Base-by-base conservation (phyloP, 257 asterid species). In the Solanum sejunctum region DNA sequence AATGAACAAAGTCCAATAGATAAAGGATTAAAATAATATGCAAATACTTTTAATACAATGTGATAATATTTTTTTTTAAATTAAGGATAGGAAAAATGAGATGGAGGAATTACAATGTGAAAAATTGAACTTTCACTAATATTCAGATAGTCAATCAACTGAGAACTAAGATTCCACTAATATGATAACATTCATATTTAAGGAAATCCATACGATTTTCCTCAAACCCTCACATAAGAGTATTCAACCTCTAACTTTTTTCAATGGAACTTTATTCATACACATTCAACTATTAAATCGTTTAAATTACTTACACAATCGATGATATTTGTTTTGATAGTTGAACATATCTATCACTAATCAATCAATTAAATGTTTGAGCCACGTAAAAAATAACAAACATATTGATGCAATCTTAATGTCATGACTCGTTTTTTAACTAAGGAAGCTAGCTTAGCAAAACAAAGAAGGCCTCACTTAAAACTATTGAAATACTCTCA, bases 41-140 rank as follows among this genome's bases (percentile, higher is more conserved):
- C 18, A 55, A 8, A 56, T 7, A 56, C 1, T 7, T 5, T 56
- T 56, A 56, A 56, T 20, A 17, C 2, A 17, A 0, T 7, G 9
- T 20, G 6, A 36, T 36, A 36, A 8, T 58, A 8, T 20, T 58
- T 32, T 28, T 32, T 32, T 32, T 32, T 2, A 32, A 32, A 32
- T 32, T 32, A 3, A 32, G 3, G 36, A 1, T 32, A 32, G 36
- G 3, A 0, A 0, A 32, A 32, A 32, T 32, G 3, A 3, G 32
- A 3, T 3, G 36, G 3, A 32, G 3, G 36, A 32, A 32, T 32
- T 32, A 32, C 36, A 32, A 32, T 2, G 0, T 32, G 36, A 0
- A 1, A 0, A 32, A 32, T 32, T 3, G 36, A 32, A 3, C 0
- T 3, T 0, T 32, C 36, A 32, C 36, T 3, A 32, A 32, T 0